A percentile compares a stretch with the other conserved stretches of the same genome.
Evolutionary conservation across 2,329 filamentous ascomycete species (phyloP).

Genomic region (Graphilbum ipis-grandicollis): DNA sequence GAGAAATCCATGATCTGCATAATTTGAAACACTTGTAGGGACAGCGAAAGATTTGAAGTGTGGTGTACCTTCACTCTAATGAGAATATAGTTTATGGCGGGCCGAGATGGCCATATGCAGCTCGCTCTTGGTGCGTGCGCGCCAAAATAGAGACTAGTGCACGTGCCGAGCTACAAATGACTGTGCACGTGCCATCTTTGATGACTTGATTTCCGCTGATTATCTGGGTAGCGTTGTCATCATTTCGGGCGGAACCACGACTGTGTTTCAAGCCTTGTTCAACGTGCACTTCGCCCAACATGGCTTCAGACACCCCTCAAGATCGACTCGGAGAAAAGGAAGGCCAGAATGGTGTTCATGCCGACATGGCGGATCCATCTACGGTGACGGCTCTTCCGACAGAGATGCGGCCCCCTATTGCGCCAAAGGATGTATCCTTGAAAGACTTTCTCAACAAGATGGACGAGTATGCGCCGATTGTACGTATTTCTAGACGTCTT

Average conservation of each 20-base stretch:
- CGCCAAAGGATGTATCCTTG: conserved; percentile 80
- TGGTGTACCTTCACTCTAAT: too few relatives aligned
- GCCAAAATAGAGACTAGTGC: too few relatives aligned
- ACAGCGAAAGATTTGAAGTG: too few relatives aligned
- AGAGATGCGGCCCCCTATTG: conserved; percentile 13
- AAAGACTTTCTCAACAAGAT: conserved; percentile 91
- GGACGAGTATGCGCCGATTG: conserved; percentile 95
- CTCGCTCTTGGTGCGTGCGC: too few relatives aligned
- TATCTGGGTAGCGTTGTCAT: not conserved
- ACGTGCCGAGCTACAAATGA: too few relatives aligned
- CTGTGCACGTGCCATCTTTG: too few relatives aligned
- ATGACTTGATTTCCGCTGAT: too few relatives aligned
- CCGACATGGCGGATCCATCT: not conserved
- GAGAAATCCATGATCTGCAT: too few relatives aligned
- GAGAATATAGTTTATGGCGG: too few relatives aligned
- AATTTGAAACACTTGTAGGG: too few relatives aligned
- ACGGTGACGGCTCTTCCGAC: not conserved
- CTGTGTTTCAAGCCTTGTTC: too few relatives aligned
- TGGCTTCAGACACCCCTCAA: conserved; percentile 6
- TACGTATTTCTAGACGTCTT: conserved; percentile 19
- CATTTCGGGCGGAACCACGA: not conserved
- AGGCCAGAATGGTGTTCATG: conserved; percentile 4
- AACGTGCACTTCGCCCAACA: not conserved
- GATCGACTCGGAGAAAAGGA: conserved; percentile 2
- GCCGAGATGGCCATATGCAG: too few relatives aligned